Base-by-base conservation (phyloP, 2,329 filamentous ascomycete species). In the Trichoderma sp. region DNA sequence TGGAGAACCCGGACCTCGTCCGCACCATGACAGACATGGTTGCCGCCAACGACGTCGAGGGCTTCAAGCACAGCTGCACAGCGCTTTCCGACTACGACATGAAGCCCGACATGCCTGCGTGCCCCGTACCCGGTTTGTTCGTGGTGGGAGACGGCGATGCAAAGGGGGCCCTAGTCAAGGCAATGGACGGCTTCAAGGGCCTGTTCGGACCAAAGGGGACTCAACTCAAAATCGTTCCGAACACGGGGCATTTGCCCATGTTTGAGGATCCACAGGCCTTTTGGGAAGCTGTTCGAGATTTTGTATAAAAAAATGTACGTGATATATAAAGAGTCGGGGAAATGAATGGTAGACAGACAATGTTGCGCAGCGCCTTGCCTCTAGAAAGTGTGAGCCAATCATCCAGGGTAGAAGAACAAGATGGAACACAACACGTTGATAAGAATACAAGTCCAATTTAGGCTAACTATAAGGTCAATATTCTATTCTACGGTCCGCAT, bases 221-320 rank as follows among this genome's bases (percentile, higher is more conserved):
- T 0, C 82, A 85, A 66, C 82, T 93, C 69, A 86, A 83, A 73
- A 76, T 90, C 65, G 84, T 96, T 10, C 85, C 90, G 0, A 79
- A 83, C 9, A 87, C 91, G 0, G 92, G 92, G 0, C 92, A 96
- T 79, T 77, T 96, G 72, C 92, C 92, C 0, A 96, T 96, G 91
- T 88, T 88, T 55, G 92, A 96, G 77, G 84, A 86, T 69, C 88
- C 90, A 0, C 77, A 81, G 64, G 86, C 82, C 4, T 93, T 93
- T 74, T 88, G 88, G 73, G 78, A 83, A 30, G 85, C 85, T 52
- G 80, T 94, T 2, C 78, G 80, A 48, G 79, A 75, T 9, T 91
- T 90, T 68, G 69, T 91, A 66, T 83, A 69, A 24, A n/a, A n/a
- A 1, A 30, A 45, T 7, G 5, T 17, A 30, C 3, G 9, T 15